These are phyloP conservation scores for Monosporascus sp. DNA, from an alignment of 2,329 filamentous ascomycete genomes.

Conservation along the genomic window DNA sequence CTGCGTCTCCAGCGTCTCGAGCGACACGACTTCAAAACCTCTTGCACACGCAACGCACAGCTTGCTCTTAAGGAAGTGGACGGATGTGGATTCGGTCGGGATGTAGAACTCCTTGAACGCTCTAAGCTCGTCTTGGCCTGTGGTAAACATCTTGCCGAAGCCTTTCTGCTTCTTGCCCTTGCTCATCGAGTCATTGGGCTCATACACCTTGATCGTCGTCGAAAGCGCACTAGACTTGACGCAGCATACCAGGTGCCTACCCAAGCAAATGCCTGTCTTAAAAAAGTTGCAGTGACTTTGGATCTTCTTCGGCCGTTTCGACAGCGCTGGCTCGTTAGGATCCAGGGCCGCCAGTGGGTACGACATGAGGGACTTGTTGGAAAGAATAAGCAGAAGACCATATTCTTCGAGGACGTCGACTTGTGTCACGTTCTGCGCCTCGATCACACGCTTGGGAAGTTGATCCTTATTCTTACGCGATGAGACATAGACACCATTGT, in stretches of 20 bases:
- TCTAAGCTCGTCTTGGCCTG: constrained; percentile 88
- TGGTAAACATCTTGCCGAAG: constrained; percentile 91
- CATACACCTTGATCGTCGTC: constrained; percentile 98
- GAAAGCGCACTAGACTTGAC: constrained; percentile 92
- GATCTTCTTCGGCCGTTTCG: constrained; percentile 90
- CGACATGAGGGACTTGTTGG: constrained; percentile 88
- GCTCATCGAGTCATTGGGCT: constrained; percentile 90
- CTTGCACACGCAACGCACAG: constrained; percentile 92
- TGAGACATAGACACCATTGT: constrained; percentile 86
- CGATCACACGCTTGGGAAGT: constrained; percentile 76
- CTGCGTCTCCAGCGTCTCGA: constrained; percentile 97
- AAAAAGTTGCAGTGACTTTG: constrained; percentile 98
- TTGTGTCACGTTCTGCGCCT: constrained; percentile 83
- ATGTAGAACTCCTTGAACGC: constrained; percentile 99
- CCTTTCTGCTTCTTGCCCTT: constrained; percentile 95
- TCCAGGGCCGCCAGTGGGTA: constrained; percentile 86
- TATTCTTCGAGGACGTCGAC: constrained; percentile 97
- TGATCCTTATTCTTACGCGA: constrained; percentile 86
- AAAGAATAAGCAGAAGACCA: constrained; percentile 81
- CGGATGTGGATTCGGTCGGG: constrained; percentile 93
- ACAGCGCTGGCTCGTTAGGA: constrained; percentile 71
- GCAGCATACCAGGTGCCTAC: constrained; percentile 89
- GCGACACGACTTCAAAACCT: constrained; percentile 93
- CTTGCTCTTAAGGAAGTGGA: constrained; percentile 95
- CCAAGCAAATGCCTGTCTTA: constrained; percentile 92